Evolutionary conservation across 345 rosid species (phyloP).

Genomic region (Arabis alpina): DNA sequence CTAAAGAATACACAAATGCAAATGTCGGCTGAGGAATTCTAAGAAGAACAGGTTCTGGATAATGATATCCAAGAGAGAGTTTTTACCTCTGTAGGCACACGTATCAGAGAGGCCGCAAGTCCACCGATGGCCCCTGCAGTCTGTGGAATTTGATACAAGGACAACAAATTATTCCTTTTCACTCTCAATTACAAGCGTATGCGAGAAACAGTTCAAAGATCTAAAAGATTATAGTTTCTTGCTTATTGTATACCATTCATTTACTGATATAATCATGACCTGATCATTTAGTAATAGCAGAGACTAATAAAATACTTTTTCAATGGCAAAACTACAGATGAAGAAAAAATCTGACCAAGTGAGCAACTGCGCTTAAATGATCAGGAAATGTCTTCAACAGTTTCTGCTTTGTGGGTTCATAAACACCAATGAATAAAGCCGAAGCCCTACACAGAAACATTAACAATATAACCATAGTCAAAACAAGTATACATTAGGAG

Average conservation of each 20-base stretch:
- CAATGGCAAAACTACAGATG: constrained; percentile 15
- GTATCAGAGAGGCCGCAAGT: constrained; percentile 86
- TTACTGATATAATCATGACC: background rate
- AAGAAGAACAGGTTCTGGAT: constrained; percentile 7
- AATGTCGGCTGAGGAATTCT: background rate
- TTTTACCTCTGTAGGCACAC: constrained; percentile 93
- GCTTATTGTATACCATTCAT: constrained; percentile 1
- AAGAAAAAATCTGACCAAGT: constrained; percentile 61
- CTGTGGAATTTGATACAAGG: constrained; percentile 47
- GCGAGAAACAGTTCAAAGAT: background rate
- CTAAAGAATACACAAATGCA: constrained; percentile 44
- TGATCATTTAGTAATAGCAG: background rate
- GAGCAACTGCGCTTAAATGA: constrained; percentile 85
- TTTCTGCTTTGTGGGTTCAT: constrained; percentile 94
- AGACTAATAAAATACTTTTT: background rate
- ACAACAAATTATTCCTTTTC: constrained; percentile 12
- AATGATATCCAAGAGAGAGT: background rate
- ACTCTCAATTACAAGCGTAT: constrained; percentile 5
- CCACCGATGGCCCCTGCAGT: constrained; percentile 97
- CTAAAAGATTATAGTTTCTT: too few relatives aligned
- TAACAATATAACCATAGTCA: constrained; percentile 15
- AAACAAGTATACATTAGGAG: background rate
- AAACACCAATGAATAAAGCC: constrained; percentile 91
- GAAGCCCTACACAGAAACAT: constrained; percentile 69
- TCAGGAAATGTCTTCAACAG: constrained; percentile 77